A percentile compares a stretch with the other conserved stretches of the same genome.
Evolutionary conservation across 305 asterid species (phyloP).

Genomic region (Fraxinus paxiana): DNA sequence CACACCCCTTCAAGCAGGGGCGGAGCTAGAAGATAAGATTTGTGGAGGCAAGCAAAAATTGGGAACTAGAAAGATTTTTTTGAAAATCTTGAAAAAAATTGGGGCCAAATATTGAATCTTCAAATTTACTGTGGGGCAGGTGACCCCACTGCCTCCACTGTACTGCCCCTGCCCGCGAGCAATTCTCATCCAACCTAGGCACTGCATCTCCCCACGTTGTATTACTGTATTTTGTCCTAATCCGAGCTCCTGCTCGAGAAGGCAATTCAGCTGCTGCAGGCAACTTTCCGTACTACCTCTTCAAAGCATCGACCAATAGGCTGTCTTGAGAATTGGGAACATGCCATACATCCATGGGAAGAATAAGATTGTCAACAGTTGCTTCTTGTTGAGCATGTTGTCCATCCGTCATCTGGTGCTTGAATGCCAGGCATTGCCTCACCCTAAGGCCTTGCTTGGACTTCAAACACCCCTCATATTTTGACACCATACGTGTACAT

Average conservation of each 20-base stretch:
- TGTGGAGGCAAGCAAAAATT: too few species aligned
- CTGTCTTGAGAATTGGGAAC: conserved; percentile 21
- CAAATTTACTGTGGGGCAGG: too few species aligned
- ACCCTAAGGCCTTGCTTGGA: conserved; percentile 74
- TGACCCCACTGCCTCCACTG: too few species aligned
- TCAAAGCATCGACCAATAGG: conserved; percentile 43
- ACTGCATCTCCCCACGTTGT: background rate
- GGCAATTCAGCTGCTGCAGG: conserved; percentile 62
- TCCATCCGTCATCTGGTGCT: conserved; percentile 80
- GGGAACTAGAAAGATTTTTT: too few species aligned
- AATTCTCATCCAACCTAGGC: conserved; percentile 35
- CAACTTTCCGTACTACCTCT: conserved; percentile 56
- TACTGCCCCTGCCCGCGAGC: conserved; percentile 28
- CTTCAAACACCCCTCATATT: conserved; percentile 55
- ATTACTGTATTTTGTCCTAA: conserved; percentile 33
- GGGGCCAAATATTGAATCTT: too few species aligned
- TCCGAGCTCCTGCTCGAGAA: conserved; percentile 58
- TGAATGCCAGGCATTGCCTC: conserved; percentile 69
- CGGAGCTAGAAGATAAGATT: too few species aligned
- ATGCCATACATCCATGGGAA: conserved; percentile 64
- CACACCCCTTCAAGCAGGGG: too few species aligned
- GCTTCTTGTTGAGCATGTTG: conserved; percentile 82
- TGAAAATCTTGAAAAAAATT: too few species aligned
- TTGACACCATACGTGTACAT: conserved; percentile 50
- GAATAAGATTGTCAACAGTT: conserved; percentile 47